Conservation (phyloP, 345 rosid species). For the Lepidium africanum region DNA sequence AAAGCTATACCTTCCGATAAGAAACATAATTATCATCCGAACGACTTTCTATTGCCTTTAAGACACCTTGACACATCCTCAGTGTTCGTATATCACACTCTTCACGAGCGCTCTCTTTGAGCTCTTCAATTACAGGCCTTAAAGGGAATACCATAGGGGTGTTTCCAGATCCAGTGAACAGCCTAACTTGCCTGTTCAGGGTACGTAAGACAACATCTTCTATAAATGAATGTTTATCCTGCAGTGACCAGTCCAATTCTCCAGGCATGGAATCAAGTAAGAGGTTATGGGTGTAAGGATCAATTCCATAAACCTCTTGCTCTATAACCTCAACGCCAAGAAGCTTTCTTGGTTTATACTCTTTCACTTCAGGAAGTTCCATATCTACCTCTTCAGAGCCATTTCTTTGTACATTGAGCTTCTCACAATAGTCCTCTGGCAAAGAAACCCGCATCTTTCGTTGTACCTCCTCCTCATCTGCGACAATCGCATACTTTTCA, state of each 20-base stretch:
- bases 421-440: slow-evolving; percentile 95
- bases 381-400: slow-evolving; percentile 91
- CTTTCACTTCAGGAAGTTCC: slow-evolving; percentile 99
- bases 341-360: slow-evolving; percentile 83
- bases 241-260: slow-evolving; percentile 70
- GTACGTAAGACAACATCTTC: slow-evolving; percentile 83
- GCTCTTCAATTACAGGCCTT: slow-evolving; percentile 79
- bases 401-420: slow-evolving; percentile 79
- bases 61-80: slow-evolving; percentile 69
- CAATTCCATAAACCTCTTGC: slow-evolving; percentile 99
- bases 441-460: slow-evolving; percentile 85
- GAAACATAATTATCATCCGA: slow-evolving; percentile 93
- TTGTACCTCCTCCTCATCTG: slow-evolving; percentile 85
- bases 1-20: slow-evolving; percentile 72
- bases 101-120: slow-evolving; percentile 58
- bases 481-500: slow-evolving; percentile 68
- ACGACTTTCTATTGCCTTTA: slow-evolving; percentile 82
- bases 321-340: slow-evolving; percentile 90
- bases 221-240: slow-evolving; percentile 72
- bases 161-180: slow-evolving; percentile 79
- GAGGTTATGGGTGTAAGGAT: slow-evolving; percentile 95
- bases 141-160: slow-evolving; percentile 87
- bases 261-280: slow-evolving; percentile 98
- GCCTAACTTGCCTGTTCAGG: slow-evolving; percentile 78
- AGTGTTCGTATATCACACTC: slow-evolving; percentile 56